Evolutionary conservation across 257 asterid genomes (phyloP).

Genomic region (Salvia hispanica): DNA sequence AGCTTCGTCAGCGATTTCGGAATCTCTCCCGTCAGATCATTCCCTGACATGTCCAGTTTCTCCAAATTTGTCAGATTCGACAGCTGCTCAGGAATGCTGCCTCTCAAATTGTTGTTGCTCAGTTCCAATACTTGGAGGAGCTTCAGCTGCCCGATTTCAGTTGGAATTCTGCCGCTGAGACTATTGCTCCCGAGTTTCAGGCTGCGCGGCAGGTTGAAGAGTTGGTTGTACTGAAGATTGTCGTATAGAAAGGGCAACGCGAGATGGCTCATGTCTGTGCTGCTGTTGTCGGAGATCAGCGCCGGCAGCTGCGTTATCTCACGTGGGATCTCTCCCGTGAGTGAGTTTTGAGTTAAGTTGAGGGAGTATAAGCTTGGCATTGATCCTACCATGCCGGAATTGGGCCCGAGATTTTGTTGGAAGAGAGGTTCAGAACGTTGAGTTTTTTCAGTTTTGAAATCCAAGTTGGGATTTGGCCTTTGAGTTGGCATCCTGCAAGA

Average conservation of each 20-base stretch:
- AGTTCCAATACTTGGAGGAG: slow-evolving; percentile 50
- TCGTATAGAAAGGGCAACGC: slow-evolving; percentile 52
- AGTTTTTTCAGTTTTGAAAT: slow-evolving; percentile 40
- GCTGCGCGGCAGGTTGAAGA: slow-evolving; percentile 52
- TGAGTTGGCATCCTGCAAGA: slow-evolving; percentile 46
- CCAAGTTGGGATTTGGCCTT: slow-evolving; percentile 50
- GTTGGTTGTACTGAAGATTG: slow-evolving; percentile 45
- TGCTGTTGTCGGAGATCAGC: slow-evolving; percentile 40
- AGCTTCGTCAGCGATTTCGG: too few species aligned
- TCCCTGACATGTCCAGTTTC: slow-evolving; percentile 48
- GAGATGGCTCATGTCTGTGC: slow-evolving; percentile 44
- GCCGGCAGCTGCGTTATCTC: slow-evolving; percentile 44
- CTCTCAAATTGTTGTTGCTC: slow-evolving; percentile 40
- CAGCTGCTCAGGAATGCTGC: slow-evolving; percentile 46
- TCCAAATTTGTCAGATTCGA: slow-evolving; percentile 45
- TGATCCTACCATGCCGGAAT: slow-evolving; percentile 49
- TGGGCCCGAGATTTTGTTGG: slow-evolving; percentile 47
- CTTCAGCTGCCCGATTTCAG: slow-evolving; percentile 46
- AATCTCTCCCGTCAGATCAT: too few species aligned
- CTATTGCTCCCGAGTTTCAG: slow-evolving; percentile 48
- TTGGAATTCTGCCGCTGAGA: slow-evolving; percentile 52
- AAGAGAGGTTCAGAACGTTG: slow-evolving; percentile 50
- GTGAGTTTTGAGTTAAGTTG: slow-evolving; percentile 44
- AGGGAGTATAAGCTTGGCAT: slow-evolving; percentile 49
- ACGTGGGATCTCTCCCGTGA: slow-evolving; percentile 41